These are phyloP conservation scores for Theobroma cacao DNA, from an alignment of 345 rosid species.

Conservation along the genomic window DNA sequence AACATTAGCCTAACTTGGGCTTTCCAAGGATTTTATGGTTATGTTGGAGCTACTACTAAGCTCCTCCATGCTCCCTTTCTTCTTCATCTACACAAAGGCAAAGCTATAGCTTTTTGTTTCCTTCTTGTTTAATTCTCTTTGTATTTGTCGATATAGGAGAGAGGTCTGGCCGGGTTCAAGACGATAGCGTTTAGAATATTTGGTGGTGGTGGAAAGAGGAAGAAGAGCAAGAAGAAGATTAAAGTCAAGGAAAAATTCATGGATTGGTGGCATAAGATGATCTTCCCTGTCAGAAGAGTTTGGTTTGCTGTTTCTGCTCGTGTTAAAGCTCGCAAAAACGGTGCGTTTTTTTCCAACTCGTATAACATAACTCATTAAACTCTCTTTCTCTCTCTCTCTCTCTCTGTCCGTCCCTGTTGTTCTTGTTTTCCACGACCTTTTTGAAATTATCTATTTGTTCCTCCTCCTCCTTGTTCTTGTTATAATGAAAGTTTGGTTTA, in stretches of 20 bases:
- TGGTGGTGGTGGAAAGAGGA: background rate
- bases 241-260: constrained; percentile 24
- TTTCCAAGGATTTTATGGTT: too few species aligned
- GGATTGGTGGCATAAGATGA: constrained; percentile 56
- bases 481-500: background rate
- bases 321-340: constrained; percentile 44
- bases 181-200: constrained; percentile 14
- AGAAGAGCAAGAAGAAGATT: constrained; percentile 12
- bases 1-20: too few species aligned
- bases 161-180: constrained; percentile 30
- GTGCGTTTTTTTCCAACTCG: too few species aligned
- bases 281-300: constrained; percentile 49
- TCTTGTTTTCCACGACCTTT: background rate
- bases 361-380: too few species aligned
- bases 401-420: background rate
- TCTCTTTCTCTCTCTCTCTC: background rate
- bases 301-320: constrained; percentile 55
- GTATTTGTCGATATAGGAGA: background rate
- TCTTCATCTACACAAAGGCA: background rate
- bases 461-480: background rate
- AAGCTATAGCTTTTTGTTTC: background rate
- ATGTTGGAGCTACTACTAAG: background rate
- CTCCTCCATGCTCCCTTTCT: background rate
- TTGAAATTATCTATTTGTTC: background rate
- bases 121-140: background rate